Evolutionary conservation across 331 rosid species (phyloP).

Genomic region (Malus hybrid): DNA sequence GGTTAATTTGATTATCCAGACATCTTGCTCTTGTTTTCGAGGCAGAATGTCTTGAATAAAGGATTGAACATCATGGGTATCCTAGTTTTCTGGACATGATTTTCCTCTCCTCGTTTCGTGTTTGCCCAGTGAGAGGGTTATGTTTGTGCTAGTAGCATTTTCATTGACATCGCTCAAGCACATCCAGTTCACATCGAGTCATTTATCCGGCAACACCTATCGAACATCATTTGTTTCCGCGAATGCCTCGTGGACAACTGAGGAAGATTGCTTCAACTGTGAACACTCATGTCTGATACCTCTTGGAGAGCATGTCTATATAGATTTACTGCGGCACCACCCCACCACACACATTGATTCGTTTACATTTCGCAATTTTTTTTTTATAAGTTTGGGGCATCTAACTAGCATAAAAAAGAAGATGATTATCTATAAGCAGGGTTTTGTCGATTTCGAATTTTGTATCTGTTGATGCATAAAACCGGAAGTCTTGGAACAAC

Average conservation of each 20-base stretch:
- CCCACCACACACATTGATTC: background rate
- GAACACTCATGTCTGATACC: conserved; percentile 45
- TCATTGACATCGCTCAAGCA: conserved; percentile 57
- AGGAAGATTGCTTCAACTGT: conserved; percentile 55
- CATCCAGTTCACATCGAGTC: conserved; percentile 61
- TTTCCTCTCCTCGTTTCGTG: conserved; percentile 52
- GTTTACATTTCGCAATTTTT: no score
- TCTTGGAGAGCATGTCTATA: background rate
- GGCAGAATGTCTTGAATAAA: conserved; percentile 40
- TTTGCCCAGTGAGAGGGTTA: conserved; percentile 53
- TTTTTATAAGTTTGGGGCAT: no score
- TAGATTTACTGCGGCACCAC: background rate
- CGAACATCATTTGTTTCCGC: conserved; percentile 31
- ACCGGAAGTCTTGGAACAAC: no score
- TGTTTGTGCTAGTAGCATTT: conserved; percentile 57
- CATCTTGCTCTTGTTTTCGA: conserved; percentile 46
- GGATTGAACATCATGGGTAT: conserved; percentile 51
- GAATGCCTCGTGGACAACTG: conserved; percentile 53
- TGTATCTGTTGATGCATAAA: no score
- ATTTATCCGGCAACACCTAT: conserved; percentile 51
- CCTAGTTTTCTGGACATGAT: conserved; percentile 75
- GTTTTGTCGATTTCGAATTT: no score
- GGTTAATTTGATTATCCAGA: conserved; percentile 54
- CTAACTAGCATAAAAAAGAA: no score
- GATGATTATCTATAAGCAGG: no score